Evolutionary conservation across 2,329 filamentous ascomycete species (phyloP).

Genomic region (Aspergillus amoenus): DNA sequence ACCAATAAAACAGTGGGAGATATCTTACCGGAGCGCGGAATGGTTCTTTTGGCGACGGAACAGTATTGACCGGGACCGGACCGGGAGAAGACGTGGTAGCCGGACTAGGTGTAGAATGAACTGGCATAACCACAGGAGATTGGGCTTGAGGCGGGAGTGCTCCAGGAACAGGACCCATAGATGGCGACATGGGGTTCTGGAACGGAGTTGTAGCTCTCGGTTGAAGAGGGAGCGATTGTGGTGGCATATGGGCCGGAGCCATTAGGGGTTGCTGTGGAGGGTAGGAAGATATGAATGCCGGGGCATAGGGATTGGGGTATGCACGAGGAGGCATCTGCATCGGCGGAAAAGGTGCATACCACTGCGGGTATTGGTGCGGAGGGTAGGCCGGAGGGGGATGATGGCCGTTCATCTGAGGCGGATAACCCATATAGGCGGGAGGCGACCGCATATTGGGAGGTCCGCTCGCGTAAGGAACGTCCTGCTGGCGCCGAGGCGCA

Average conservation of each 20-base stretch:
- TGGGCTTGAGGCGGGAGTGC: conserved; percentile 33
- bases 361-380: conserved; percentile 47
- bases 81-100: conserved; percentile 36
- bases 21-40: conserved; percentile 51
- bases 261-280: conserved; percentile 43
- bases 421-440: conserved; percentile 59
- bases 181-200: conserved; percentile 37
- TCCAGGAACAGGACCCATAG: conserved; percentile 26
- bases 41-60: conserved; percentile 38
- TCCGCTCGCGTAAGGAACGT: conserved; percentile 43
- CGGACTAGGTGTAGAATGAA: conserved; percentile 26
- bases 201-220: conserved; percentile 38
- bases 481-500: conserved; percentile 47
- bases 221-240: conserved; percentile 37
- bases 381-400: conserved; percentile 42
- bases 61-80: conserved; percentile 25
- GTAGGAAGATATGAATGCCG: conserved; percentile 46
- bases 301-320: conserved; percentile 42
- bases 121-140: conserved; percentile 21
- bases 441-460: conserved; percentile 56
- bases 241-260: conserved; percentile 37
- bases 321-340: conserved; percentile 42
- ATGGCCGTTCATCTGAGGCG: conserved; percentile 59
- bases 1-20: background rate
- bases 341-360: conserved; percentile 46